Percentiles rank a stretch among this genome's conserved stretches.
Evolutionary conservation across 495 filamentous ascomycete species (phyloP).

Genomic region (Massariosphaeria phaeospora): DNA sequence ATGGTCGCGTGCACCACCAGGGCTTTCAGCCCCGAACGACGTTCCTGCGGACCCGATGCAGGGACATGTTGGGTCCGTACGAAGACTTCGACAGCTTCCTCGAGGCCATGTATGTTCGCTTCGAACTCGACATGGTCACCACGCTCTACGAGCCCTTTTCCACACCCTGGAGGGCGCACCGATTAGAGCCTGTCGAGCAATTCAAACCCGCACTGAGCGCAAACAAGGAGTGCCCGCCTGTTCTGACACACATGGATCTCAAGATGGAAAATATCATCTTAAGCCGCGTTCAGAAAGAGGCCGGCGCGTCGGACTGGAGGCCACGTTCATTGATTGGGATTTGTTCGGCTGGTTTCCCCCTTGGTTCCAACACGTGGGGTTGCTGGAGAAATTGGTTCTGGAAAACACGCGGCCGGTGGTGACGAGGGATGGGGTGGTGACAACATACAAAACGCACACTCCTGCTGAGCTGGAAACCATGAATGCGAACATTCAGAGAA

Average conservation of each 20-base stretch:
- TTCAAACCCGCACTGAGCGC: neutral
- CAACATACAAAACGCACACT: too few species aligned
- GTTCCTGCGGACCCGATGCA: neutral
- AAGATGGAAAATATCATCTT: neutral
- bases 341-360: neutral
- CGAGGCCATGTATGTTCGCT: neutral
- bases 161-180: neutral
- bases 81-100: neutral
- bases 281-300: neutral
- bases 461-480: too few species aligned
- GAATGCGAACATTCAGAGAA: too few species aligned
- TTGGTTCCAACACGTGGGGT: neutral
- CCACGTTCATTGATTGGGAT: conserved; percentile 2
- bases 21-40: neutral
- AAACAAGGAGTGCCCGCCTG: neutral
- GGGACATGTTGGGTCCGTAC: neutral
- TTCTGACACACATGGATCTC: neutral
- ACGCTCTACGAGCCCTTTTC: neutral
- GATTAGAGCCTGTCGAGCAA: neutral
- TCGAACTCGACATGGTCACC: too few species aligned
- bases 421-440: too few species aligned
- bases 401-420: too few species aligned
- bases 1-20: neutral
- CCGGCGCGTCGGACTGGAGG: neutral
- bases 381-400: too few species aligned